Conservation (phyloP, 1,139 yeast genomes). For the Protomyces lactucae-debilis region DNA sequence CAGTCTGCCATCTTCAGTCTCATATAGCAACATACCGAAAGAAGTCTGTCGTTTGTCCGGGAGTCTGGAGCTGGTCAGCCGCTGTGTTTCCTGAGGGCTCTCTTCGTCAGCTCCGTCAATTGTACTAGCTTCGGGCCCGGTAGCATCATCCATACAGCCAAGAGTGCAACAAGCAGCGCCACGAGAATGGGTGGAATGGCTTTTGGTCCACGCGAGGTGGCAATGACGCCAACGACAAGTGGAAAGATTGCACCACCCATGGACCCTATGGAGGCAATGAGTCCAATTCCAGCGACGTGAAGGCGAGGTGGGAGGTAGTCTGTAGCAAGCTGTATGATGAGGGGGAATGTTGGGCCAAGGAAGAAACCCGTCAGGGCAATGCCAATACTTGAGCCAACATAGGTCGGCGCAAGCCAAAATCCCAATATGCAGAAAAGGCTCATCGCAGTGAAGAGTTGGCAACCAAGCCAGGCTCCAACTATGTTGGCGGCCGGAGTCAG, state of each 20-base stretch:
- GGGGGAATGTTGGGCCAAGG: conserved; percentile 79
- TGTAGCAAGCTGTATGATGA: conserved; percentile 62
- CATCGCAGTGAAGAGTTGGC: conserved; percentile 32
- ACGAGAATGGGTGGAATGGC: conserved; percentile 13
- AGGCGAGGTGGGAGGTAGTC: conserved; percentile 56
- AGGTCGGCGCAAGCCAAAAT: conserved; percentile 37
- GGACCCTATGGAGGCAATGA: conserved; percentile 74
- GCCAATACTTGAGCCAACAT: conserved; percentile 37
- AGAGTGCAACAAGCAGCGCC: conserved; percentile 11
- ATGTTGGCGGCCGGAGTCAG: conserved; percentile 40
- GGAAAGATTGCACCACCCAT: conserved; percentile 71
- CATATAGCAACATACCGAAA: too few species aligned
- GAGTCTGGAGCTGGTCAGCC: too few species aligned
- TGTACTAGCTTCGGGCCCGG: conserved; percentile 2
- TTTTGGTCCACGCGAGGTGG: conserved; percentile 13
- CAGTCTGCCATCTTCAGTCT: too few species aligned
- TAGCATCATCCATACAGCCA: conserved; percentile 6
- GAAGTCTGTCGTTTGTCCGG: too few species aligned
- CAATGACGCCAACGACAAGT: conserved; percentile 27
- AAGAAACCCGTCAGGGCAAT: conserved; percentile 59
- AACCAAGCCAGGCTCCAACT: conserved; percentile 35
- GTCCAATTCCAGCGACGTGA: conserved; percentile 68
- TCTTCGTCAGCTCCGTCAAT: too few species aligned
- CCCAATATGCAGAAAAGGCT: conserved; percentile 34
- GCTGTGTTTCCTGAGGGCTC: too few species aligned